A percentile compares a stretch with the other conserved stretches of the same genome.
Evolutionary conservation across 163 green algal species (phyloP).

Genomic region (Chloroidium sp.): DNA sequence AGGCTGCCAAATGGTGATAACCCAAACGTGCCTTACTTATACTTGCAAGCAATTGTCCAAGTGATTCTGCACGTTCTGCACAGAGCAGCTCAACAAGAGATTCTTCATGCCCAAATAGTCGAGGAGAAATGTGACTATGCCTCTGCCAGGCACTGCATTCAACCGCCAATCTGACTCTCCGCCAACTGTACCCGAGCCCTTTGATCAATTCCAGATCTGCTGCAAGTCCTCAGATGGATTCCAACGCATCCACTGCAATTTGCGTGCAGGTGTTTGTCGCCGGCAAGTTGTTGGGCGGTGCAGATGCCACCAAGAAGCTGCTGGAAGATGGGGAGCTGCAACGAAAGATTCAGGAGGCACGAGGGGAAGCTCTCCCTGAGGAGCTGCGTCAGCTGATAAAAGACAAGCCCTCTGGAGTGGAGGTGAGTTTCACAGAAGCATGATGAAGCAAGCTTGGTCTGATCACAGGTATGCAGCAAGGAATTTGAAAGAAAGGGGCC

Average conservation of each 20-base stretch:
- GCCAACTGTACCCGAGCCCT: no score
- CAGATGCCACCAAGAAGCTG: slow-evolving; percentile 32
- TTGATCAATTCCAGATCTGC: no score
- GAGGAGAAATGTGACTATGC: no score
- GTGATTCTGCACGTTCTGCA: no score
- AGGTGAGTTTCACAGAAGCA: background rate
- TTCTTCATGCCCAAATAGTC: no score
- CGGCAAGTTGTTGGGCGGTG: slow-evolving; percentile 53
- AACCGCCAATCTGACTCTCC: background rate
- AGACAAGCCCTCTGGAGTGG: background rate
- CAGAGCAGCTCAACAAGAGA: no score
- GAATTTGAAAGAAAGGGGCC: no score
- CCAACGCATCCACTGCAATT: background rate
- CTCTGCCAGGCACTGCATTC: background rate
- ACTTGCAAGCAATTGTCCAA: background rate
- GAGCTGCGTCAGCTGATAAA: background rate
- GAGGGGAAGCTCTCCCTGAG: background rate
- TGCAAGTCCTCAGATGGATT: background rate
- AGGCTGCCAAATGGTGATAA: background rate
- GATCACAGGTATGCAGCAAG: background rate
- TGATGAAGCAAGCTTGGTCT: background rate
- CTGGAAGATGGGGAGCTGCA: slow-evolving; percentile 32
- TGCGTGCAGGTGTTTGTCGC: slow-evolving; percentile 56
- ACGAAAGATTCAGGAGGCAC: background rate
- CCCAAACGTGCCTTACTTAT: background rate